Evolutionary conservation across 352 stramenopile species (phyloP), one percentile per base, ranked within the genome.

Genomic region (Globisporangium lucens): DNA sequence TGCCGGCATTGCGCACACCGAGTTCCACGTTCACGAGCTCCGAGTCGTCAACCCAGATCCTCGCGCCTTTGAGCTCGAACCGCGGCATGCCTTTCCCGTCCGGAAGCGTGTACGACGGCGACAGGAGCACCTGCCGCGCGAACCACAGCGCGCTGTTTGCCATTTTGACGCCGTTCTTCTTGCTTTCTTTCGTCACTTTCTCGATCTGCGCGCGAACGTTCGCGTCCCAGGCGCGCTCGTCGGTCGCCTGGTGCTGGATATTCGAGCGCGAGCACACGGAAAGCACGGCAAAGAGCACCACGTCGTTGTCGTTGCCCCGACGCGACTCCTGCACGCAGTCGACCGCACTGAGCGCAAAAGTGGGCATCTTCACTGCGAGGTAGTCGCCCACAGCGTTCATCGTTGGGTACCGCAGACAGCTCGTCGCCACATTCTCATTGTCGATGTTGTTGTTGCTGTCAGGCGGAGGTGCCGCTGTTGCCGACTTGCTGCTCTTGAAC

Each of bases 221-320:
- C 0, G 27, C 57, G 52, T 72, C 72, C 78, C 78, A 84, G 0
- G 30, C 56, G 4, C 61, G 47, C 36, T 75, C 27, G 15, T 78
- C 63, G 3, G 41, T 10, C n/a, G 73, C 63, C 8, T 74, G 67
- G 3, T 75, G 38, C 29, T 77, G 67, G 46, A 86, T 66, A 33
- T 86, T 86, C 9, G 78, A 77, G 24, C 78, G 65, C 7, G 76
- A 86, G 56, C 78, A 87, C 8, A 84, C 47, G 0, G 76, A 83
- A 7, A 65, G 47, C 13, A 87, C 70, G 1, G 70, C 73, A 30
- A 83, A 68, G 15, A 81, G 62, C 38, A 72, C 56, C 15, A 80
- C 76, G 29, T 68, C 70, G 20, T 71, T 74, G 22, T 69, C 72
- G 43, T 79, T 67, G 7, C 68, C 51, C 62, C 77, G 65, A 24